Percentiles rank a stretch among this genome's conserved stretches.
Evolutionary conservation across 1,284 basidiomycete genomes (phyloP).

Genomic region (Ustilago shanxiensis): DNA sequence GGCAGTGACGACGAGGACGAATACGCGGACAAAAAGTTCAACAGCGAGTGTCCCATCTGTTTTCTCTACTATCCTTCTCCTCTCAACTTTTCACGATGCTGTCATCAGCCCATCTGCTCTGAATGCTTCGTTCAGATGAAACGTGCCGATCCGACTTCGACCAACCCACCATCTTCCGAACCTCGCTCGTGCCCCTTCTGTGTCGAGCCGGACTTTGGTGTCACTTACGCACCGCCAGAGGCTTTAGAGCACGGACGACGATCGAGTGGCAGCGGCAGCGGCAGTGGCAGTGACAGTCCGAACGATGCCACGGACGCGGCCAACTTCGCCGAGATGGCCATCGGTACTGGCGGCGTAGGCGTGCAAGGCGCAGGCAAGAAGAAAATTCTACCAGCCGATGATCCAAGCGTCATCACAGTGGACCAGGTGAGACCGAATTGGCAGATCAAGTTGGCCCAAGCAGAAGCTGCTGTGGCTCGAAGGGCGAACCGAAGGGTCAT

Average conservation of each 20-base stretch:
- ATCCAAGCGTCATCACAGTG: slow-evolving; percentile 61
- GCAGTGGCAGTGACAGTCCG: slow-evolving; percentile 24
- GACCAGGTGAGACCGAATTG: slow-evolving; percentile 68
- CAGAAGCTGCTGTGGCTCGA: slow-evolving; percentile 59
- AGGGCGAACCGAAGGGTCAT: slow-evolving; percentile 91
- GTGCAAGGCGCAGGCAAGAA: slow-evolving; percentile 31
- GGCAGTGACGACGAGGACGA: slow-evolving; percentile 93
- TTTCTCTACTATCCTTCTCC: slow-evolving; percentile 76
- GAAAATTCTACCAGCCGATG: slow-evolving; percentile 54
- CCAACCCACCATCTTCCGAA: slow-evolving; percentile 60
- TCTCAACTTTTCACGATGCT: slow-evolving; percentile 93
- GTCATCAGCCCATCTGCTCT: slow-evolving; percentile 97
- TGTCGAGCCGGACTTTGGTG: slow-evolving; percentile 94
- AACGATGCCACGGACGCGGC: slow-evolving; percentile 49
- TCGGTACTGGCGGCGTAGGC: slow-evolving; percentile 50
- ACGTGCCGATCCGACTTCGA: slow-evolving; percentile 80
- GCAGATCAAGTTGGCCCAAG: slow-evolving; percentile 60
- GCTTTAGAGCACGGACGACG: slow-evolving; percentile 59
- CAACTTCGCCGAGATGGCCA: slow-evolving; percentile 57
- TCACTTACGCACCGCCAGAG: slow-evolving; percentile 88
- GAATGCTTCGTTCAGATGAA: slow-evolving; percentile 99
- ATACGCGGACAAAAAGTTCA: slow-evolving; percentile 84
- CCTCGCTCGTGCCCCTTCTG: slow-evolving; percentile 93
- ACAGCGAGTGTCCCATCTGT: slow-evolving; percentile 98
- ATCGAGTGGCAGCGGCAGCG: slow-evolving; percentile 36